Base-by-base conservation (phyloP, 2,329 filamentous ascomycete species). In the Talaromyces verruculosus region DNA sequence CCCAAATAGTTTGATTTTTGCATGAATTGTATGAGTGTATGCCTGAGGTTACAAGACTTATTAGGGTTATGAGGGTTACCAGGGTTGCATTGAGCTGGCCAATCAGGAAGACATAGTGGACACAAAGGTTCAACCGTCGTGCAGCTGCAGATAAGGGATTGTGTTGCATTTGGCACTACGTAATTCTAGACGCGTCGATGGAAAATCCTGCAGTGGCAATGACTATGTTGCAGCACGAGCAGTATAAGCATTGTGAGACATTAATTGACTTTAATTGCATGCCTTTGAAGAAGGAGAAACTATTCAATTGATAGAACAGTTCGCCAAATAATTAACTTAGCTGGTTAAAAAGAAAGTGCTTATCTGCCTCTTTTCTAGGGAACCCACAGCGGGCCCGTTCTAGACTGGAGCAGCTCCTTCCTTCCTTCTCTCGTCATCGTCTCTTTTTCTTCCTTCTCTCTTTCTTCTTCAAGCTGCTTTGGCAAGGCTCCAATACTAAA, bases 331-430 rank as follows among this genome's bases (percentile, higher is more conserved):
- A 11, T 11, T 10, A 47, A 25, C 3, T 25, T n/a, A n/a, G n/a
- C n/a, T n/a, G n/a, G n/a, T n/a, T n/a, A 35, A 8, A 6, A 19
- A 22, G 1, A 19, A 39, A 57, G 33, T 22, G 30, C 53, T 57
- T 57, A 57, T 57, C 53, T 43, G 57, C 57, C 57, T 60, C 22
- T 60, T 41, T 45, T 30, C 57, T 60, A 41, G 45, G 57, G 57
- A 43, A 60, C 57, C 57, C 57, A 60, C 57, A 57, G 53, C 33
- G 53, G 53, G 30, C 33, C 30, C 30, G 53, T 22, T 25, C 53
- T 33, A 39, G 33, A 25, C 30, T 13, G 15, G 30, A 53, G 28
- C 49, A n/a, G 49, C n/a, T 28, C 47, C 55, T 30, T 28, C 47
- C 55, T 59, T 59, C 57, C 28, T 30, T 45, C 22, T 4, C 35